These are phyloP conservation scores for Knufia petricola DNA, from an alignment of 2,329 filamentous ascomycete species.

Conservation along the genomic window DNA sequence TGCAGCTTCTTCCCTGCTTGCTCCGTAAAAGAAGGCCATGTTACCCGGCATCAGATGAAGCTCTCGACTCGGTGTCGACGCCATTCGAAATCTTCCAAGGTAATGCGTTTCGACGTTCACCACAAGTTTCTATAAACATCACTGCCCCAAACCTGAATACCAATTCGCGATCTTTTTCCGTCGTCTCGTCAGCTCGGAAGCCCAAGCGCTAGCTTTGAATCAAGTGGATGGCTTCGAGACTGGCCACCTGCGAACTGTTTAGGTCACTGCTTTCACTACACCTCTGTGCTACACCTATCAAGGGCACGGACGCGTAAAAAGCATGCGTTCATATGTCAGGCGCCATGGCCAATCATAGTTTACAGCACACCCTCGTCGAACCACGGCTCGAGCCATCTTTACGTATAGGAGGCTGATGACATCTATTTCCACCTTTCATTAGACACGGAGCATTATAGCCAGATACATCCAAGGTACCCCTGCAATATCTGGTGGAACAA, in stretches of 20 bases:
- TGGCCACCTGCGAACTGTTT: background rate
- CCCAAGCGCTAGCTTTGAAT: background rate
- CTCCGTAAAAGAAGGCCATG: background rate
- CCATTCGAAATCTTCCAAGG: background rate
- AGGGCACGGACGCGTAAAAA: background rate
- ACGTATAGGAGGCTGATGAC: background rate
- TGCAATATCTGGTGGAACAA: background rate
- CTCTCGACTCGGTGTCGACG: background rate
- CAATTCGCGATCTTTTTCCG: background rate
- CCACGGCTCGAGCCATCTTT: slow-evolving; percentile 3
- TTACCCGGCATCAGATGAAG: background rate
- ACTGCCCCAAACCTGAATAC: background rate
- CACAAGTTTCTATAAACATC: too few relatives aligned
- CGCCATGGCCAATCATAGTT: background rate
- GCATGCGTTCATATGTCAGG: background rate
- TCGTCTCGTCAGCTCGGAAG: background rate
- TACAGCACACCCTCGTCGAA: background rate
- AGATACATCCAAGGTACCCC: background rate
- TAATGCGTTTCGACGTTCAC: too few relatives aligned
- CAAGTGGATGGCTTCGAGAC: background rate
- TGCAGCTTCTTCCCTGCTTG: background rate
- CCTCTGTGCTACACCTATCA: background rate
- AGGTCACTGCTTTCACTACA: background rate
- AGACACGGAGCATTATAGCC: background rate
- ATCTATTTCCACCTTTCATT: background rate